Conservation (phyloP, 1,284 basidiomycete genomes). For the Agaricales sp. region DNA sequence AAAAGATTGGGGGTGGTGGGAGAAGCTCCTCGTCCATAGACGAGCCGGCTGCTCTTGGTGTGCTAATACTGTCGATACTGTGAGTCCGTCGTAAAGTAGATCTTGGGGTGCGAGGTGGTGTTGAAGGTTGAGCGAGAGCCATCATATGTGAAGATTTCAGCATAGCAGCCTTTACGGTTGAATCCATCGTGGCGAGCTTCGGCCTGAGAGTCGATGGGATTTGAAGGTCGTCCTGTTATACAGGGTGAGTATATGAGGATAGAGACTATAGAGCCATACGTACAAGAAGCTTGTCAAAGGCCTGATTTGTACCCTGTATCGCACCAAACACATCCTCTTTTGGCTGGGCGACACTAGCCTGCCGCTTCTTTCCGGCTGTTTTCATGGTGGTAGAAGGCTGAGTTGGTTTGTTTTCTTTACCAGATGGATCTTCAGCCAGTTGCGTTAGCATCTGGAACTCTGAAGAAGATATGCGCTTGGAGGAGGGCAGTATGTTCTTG, state of each 20-base stretch:
- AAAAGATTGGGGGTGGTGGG: slow-evolving; percentile 26
- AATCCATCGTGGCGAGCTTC: slow-evolving; percentile 69
- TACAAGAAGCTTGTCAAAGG: slow-evolving; percentile 67
- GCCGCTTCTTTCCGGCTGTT: slow-evolving; percentile 29
- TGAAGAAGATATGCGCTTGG: slow-evolving; percentile 45
- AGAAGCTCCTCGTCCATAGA: slow-evolving; percentile 26
- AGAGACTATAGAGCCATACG: slow-evolving; percentile 14
- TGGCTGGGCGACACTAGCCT: slow-evolving; percentile 14
- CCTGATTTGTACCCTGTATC: slow-evolving; percentile 39
- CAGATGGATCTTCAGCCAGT: slow-evolving; percentile 27
- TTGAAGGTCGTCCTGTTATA: slow-evolving; percentile 68
- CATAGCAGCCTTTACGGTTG: slow-evolving; percentile 84
- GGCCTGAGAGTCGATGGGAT: slow-evolving; percentile 68
- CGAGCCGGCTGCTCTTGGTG: slow-evolving; percentile 31
- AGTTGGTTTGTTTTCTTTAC: slow-evolving; percentile 49
- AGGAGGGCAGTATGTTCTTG: slow-evolving; percentile 58
- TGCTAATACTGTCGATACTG: slow-evolving; percentile 59
- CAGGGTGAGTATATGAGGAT: background rate
- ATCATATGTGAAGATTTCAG: slow-evolving; percentile 73
- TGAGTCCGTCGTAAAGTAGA: slow-evolving; percentile 48
- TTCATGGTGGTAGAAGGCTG: slow-evolving; percentile 18
- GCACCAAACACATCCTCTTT: slow-evolving; percentile 27
- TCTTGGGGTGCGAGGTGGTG: slow-evolving; percentile 22
- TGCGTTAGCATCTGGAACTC: slow-evolving; percentile 66
- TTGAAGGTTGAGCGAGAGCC: slow-evolving; percentile 29